phyloP scores from a whole-genome alignment of 805 yeast genomes.

The Metschnikowia matae region DNA sequence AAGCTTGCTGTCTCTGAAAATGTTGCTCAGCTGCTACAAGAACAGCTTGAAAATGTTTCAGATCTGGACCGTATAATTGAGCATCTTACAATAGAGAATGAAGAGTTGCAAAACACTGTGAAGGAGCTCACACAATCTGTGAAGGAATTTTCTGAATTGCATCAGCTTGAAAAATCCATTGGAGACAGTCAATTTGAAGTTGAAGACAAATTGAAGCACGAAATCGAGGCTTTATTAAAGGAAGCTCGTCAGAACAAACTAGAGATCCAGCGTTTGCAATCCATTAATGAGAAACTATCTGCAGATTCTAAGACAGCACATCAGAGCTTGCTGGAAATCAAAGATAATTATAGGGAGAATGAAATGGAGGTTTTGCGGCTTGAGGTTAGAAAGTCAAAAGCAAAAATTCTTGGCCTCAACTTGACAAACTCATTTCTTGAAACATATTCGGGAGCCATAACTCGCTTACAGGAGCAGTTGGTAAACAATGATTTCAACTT shows the following conservation, averaged over 20 bases:
- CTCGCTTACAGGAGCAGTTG: neutral
- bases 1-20: constrained; percentile 21
- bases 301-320: neutral
- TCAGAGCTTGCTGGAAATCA: neutral
- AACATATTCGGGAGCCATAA: neutral
- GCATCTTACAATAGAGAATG: constrained; percentile 33
- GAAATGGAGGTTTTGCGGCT: constrained; percentile 2
- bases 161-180: constrained; percentile 46
- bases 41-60: constrained; percentile 30
- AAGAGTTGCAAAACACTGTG: constrained; percentile 31
- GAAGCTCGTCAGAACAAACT: neutral
- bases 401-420: neutral
- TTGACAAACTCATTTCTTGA: neutral
- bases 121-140: constrained; percentile 32
- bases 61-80: constrained; percentile 37
- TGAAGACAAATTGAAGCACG: constrained; percentile 23
- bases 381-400: neutral
- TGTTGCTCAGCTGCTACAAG: constrained; percentile 25
- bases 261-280: neutral
- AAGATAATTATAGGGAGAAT: neutral
- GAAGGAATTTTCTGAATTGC: constrained; percentile 46
- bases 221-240: neutral
- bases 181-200: constrained; percentile 43
- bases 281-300: neutral
- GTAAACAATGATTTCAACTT: neutral